Percentiles rank a stretch among this genome's conserved stretches.
Conservation (phyloP, 768 basidiomycete genomes). For the Cystofilobasidium macerans region DNA sequence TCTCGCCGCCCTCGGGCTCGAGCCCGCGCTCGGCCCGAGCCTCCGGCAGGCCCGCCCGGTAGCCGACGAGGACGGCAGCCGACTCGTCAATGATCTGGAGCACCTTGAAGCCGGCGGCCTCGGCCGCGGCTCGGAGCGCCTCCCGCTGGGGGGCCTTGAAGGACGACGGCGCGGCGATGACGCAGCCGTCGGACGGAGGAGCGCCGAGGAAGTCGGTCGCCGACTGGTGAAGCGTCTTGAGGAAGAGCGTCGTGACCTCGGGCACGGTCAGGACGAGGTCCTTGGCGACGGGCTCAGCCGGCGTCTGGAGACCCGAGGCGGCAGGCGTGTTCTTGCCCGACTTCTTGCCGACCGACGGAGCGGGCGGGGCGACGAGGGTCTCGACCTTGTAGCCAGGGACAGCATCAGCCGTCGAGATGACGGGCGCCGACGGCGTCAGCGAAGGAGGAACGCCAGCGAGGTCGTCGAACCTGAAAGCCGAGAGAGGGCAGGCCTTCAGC, state of each 20-base stretch:
- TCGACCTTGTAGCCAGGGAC: slow-evolving; percentile 78
- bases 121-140: slow-evolving; percentile 62
- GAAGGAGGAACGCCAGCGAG: slow-evolving; percentile 43
- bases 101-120: slow-evolving; percentile 69
- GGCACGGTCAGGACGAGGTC: slow-evolving; percentile 63
- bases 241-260: slow-evolving; percentile 75
- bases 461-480: slow-evolving; percentile 55
- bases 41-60: slow-evolving; percentile 37
- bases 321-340: slow-evolving; percentile 30
- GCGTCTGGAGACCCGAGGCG: slow-evolving; percentile 38
- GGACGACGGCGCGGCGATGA: slow-evolving; percentile 67
- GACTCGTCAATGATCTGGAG: slow-evolving; percentile 80
- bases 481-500: too few species aligned
- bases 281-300: slow-evolving; percentile 49
- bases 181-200: slow-evolving; percentile 62
- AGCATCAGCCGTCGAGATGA: slow-evolving; percentile 52
- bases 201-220: slow-evolving; percentile 80
- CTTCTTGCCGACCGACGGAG: slow-evolving; percentile 43
- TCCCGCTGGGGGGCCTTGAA: slow-evolving; percentile 58
- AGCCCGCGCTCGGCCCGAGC: slow-evolving; percentile 36
- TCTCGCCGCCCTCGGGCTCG: slow-evolving; percentile 33
- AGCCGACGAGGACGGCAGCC: slow-evolving; percentile 54
- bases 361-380: slow-evolving; percentile 65
- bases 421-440: slow-evolving; percentile 45
- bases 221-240: slow-evolving; percentile 68